phyloP scores from a whole-genome alignment of 305 asterid species.

The Plantago rigida region DNA sequence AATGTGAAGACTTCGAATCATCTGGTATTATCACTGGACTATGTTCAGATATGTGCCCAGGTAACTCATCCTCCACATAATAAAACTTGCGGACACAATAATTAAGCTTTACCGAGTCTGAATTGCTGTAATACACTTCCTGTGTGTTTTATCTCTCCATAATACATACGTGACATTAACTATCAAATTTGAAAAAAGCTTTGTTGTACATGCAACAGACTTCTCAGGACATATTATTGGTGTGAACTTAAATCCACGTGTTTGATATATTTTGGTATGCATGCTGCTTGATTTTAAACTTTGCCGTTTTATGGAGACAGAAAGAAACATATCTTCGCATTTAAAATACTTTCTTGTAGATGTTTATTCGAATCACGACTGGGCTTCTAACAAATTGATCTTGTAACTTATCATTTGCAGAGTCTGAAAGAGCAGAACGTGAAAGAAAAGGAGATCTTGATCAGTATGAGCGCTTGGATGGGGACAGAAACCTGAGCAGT shows the following conservation, averaged over 20 bases:
- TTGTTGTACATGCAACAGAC: not conserved
- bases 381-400: no score
- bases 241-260: slow-evolving; percentile 15
- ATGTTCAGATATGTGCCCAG: slow-evolving; percentile 98
- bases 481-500: slow-evolving; percentile 77
- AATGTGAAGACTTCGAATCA: slow-evolving; percentile 47
- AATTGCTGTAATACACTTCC: no score
- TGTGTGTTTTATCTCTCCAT: no score
- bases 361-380: no score
- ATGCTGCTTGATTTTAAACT: not conserved
- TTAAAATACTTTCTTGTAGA: not conserved
- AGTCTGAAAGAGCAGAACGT: slow-evolving; percentile 87
- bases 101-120: slow-evolving; percentile 5
- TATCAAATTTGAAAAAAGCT: no score
- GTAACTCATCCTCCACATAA: slow-evolving; percentile 34
- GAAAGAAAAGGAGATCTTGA: slow-evolving; percentile 99
- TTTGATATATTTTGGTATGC: not conserved
- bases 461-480: slow-evolving; percentile 87
- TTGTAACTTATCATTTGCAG: slow-evolving; percentile 27
- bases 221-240: not conserved
- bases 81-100: slow-evolving; percentile 9
- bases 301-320: not conserved
- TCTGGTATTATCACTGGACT: slow-evolving; percentile 63
- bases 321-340: not conserved
- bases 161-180: no score